phyloP scores from a whole-genome alignment of 345 rosid genomes.

The Balakata baccata region DNA sequence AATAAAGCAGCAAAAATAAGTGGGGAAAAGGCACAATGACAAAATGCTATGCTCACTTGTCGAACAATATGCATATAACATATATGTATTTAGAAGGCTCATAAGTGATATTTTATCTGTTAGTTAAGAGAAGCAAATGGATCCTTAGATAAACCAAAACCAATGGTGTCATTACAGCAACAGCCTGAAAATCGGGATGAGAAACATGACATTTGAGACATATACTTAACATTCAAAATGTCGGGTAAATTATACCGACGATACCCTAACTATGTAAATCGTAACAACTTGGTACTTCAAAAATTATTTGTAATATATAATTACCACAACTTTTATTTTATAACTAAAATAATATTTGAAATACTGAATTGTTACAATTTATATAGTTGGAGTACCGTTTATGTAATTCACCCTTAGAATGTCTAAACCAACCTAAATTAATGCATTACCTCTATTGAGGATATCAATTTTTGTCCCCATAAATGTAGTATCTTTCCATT shows the following conservation, averaged over 20 bases:
- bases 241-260: no score
- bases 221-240: background rate
- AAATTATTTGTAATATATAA: no score
- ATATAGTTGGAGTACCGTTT: no score
- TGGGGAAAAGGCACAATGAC: background rate
- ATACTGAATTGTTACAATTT: no score
- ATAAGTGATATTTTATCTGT: constrained; percentile 41
- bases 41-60: background rate
- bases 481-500: constrained; percentile 82
- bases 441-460: constrained; percentile 66
- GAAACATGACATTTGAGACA: background rate
- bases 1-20: background rate
- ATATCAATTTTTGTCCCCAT: constrained; percentile 88
- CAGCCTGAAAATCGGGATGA: constrained; percentile 44
- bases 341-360: no score
- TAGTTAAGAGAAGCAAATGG: constrained; percentile 89
- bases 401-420: no score
- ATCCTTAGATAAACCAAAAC: constrained; percentile 84
- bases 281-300: no score
- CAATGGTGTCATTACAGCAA: constrained; percentile 97
- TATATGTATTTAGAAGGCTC: no score
- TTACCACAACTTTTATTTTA: no score
- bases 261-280: no score
- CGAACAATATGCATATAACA: no score
- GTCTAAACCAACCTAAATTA: constrained; percentile 5